These are phyloP conservation scores for Cryptococcus maquisensis DNA, from an alignment of 1,284 basidiomycete genomes.

Conservation along the genomic window DNA sequence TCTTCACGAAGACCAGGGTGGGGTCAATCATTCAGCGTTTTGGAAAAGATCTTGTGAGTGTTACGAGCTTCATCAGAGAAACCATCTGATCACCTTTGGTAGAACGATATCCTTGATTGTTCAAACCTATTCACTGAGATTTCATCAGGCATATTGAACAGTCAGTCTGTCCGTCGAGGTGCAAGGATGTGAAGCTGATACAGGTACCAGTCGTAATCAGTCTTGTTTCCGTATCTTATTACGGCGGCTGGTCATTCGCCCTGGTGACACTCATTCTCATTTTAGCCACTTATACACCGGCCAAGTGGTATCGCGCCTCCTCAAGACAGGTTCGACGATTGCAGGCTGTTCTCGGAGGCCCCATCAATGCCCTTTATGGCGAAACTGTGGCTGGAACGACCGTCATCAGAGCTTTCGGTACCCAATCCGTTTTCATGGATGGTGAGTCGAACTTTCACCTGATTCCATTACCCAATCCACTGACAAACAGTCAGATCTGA, in stretches of 20 bases:
- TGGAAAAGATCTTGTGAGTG: constrained; percentile 28
- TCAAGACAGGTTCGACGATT: constrained; percentile 26
- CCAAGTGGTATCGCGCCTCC: constrained; percentile 21
- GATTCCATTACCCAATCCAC: too few relatives aligned
- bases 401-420: constrained; percentile 34
- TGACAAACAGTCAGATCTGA: constrained; percentile 15
- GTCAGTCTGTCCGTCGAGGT: constrained; percentile 5
- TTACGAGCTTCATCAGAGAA: background rate
- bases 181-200: background rate
- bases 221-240: constrained; percentile 18
- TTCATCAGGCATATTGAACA: constrained; percentile 3
- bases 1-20: constrained; percentile 32
- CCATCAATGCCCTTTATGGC: constrained; percentile 32
- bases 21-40: constrained; percentile 38
- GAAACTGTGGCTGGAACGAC: constrained; percentile 36
- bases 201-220: constrained; percentile 17
- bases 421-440: constrained; percentile 23
- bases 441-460: constrained; percentile 9
- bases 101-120: constrained; percentile 19
- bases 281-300: constrained; percentile 20
- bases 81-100: background rate
- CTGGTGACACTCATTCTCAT: constrained; percentile 10
- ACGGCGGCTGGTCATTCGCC: constrained; percentile 25
- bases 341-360: constrained; percentile 22
- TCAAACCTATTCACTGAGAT: constrained; percentile 17